Percentiles rank a stretch among this genome's conserved stretches.
phyloP scores from a whole-genome alignment of 148 eudicot genomes.

The Chenopodium suecicum region DNA sequence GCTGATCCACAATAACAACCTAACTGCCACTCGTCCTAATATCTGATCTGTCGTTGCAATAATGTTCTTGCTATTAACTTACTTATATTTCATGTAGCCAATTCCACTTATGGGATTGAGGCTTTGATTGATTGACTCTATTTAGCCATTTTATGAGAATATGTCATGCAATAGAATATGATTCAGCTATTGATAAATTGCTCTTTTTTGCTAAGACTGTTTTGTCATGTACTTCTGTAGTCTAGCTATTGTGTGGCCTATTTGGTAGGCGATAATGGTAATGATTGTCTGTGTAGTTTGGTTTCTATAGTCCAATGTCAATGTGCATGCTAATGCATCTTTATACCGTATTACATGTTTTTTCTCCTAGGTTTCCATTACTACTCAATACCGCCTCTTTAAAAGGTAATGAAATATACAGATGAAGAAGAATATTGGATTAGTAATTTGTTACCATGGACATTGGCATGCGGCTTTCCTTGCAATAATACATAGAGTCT shows the following conservation, averaged over 20 bases:
- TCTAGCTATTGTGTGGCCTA: neutral
- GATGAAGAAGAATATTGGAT: neutral
- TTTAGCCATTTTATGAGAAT: neutral
- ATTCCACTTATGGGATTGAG: no score
- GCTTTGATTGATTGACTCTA: neutral
- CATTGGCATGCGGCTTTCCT: neutral
- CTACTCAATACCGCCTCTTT: neutral
- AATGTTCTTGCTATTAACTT: neutral
- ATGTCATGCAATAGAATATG: neutral
- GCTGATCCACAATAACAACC: neutral
- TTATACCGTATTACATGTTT: neutral
- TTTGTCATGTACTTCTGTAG: neutral
- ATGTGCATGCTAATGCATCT: neutral
- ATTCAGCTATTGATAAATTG: neutral
- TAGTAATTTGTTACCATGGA: neutral
- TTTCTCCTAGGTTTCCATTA: neutral
- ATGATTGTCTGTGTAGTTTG: neutral
- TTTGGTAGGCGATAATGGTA: neutral
- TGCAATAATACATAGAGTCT: no score
- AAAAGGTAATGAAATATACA: neutral
- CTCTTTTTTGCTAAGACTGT: neutral
- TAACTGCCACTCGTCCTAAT: neutral
- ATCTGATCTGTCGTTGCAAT: constrained; percentile 2
- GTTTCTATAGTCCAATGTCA: neutral
- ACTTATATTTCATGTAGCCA: neutral